Base-by-base conservation (phyloP, 2,329 filamentous ascomycete species). In the Trichoderma lentiforme region DNA sequence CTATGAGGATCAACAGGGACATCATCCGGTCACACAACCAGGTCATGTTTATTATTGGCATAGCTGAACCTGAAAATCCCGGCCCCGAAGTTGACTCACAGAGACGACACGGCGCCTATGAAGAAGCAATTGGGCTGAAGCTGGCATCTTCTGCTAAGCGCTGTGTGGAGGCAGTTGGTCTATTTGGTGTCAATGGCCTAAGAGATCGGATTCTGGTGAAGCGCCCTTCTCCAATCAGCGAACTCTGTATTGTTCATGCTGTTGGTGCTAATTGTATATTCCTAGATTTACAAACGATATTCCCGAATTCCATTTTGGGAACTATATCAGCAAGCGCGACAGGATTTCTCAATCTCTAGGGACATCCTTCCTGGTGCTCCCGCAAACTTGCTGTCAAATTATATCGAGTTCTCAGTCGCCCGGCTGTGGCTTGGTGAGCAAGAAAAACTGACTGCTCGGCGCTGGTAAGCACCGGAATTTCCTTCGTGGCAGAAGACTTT, bases 21-120 rank as follows among this genome's bases (percentile, higher is more conserved):
- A 84, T 89, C 36, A 87, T 90, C 30, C 83, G 88, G 66, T 85
- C 88, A 11, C 88, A 90, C 75, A 90, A 90, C 74, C 88, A 90
- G 74, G 88, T 90, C 4, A 90, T 90, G 88, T 83, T 86, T 21
- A 87, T 89, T 11, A 90, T 90, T 51, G 88, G 88, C 6, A 88
- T 90, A 5, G 88, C 88, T 9, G 88, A 90, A 75, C 86, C 87
- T 15, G 88, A 90, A 68, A 85, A 84, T 65, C 79, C 80, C 8
- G 81, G 82, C 4, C 80, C 81, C 6, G 82, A 85, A 66, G 77
- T 79, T 7, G 83, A 85, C 53, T 78, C 81, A 2, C 80, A 83
- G n/a, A 79, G 80, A 15, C 80, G 82, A 12, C 86, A 88, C 73
- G 79, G 83, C 36, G 78, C 79, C 9, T 85, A 86, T 64, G 87